A percentile compares a stretch with the other conserved stretches of the same genome.
Conservation (phyloP, 2,329 filamentous ascomycete species). For the Daldinia eschscholtzii region DNA sequence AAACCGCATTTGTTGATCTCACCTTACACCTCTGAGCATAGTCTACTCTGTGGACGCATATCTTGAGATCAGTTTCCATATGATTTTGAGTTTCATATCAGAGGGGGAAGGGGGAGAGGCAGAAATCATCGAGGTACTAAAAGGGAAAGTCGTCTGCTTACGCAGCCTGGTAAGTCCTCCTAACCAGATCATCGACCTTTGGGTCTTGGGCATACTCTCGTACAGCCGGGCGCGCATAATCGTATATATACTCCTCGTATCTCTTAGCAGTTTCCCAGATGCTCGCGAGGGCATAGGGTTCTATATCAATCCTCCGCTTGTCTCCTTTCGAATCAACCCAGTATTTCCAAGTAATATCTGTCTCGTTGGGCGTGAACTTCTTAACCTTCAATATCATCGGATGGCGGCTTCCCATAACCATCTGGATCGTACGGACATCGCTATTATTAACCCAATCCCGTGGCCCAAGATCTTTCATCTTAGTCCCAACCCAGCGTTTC, state of each 20-base stretch:
- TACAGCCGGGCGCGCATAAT: conserved; percentile 51
- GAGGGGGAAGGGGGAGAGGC: neutral
- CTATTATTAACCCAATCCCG: conserved; percentile 51
- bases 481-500: conserved; percentile 57
- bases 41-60: conserved; percentile 17
- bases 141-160: conserved; percentile 41
- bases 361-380: conserved; percentile 55
- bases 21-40: conserved; percentile 20
- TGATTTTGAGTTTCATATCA: neutral
- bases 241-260: conserved; percentile 56
- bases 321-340: conserved; percentile 54
- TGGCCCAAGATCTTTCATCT: conserved; percentile 56
- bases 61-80: conserved; percentile 15
- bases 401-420: conserved; percentile 56
- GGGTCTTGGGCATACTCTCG: conserved; percentile 44
- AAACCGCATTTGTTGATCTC: neutral
- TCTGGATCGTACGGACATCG: conserved; percentile 52
- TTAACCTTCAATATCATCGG: conserved; percentile 58
- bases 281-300: conserved; percentile 58
- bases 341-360: conserved; percentile 56
- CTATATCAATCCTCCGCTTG: conserved; percentile 50
- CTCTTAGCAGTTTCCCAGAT: conserved; percentile 53
- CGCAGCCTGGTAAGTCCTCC: conserved; percentile 50
- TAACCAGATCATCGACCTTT: conserved; percentile 47
- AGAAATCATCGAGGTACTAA: neutral